Conservation (phyloP, 305 asterid species). For the Fraxinus angustifolia region DNA sequence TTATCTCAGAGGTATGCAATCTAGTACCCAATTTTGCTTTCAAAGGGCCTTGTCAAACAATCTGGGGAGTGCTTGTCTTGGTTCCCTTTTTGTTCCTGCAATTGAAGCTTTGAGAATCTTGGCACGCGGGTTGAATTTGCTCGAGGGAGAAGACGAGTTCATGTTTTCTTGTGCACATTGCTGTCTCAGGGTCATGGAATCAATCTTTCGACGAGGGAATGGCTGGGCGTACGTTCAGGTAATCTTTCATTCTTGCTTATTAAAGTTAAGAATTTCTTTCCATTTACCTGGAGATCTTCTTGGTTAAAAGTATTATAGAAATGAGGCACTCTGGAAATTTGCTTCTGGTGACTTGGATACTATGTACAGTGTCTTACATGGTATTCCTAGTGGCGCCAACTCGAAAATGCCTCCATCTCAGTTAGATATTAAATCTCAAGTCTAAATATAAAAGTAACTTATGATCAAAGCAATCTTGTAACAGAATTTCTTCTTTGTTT, state of each 20-base stretch:
- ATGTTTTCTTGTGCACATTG: constrained; percentile 95
- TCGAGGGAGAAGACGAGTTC: constrained; percentile 95
- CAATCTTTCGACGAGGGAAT: constrained; percentile 74
- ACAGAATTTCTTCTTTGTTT: background rate
- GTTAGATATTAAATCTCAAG: background rate
- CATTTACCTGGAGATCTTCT: too few relatives aligned
- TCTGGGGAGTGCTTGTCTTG: constrained; percentile 86
- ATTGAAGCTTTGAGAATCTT: constrained; percentile 73
- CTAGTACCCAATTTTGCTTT: constrained; percentile 69
- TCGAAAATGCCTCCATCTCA: too few relatives aligned
- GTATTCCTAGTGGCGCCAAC: too few relatives aligned
- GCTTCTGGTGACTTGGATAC: background rate
- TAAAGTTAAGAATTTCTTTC: background rate
- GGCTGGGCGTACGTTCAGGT: constrained; percentile 99
- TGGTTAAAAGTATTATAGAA: background rate
- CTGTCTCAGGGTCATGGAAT: constrained; percentile 78
- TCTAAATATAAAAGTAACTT: background rate
- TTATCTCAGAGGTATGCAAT: constrained; percentile 87
- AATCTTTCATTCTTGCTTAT: constrained; percentile 5
- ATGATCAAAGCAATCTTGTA: background rate
- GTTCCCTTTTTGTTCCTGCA: constrained; percentile 84
- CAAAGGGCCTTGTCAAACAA: constrained; percentile 76
- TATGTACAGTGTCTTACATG: too few relatives aligned
- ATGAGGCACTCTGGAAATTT: background rate
- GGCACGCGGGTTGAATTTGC: constrained; percentile 79